Base-by-base conservation (phyloP, 306 rosid genomes). In the Acacia acuminata region DNA sequence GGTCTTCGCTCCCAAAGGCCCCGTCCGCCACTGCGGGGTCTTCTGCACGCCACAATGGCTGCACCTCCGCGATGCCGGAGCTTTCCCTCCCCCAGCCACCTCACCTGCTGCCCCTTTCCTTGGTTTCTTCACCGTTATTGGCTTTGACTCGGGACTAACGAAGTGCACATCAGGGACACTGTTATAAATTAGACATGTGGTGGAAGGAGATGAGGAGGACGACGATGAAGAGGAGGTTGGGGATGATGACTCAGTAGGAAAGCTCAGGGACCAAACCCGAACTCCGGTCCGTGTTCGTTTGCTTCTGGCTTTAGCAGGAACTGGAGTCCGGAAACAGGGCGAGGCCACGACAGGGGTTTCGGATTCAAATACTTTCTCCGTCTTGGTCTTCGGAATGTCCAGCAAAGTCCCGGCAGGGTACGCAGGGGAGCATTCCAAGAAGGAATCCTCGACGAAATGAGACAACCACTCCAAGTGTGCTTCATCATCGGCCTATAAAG, bases 401-500 rank as follows among this genome's bases (percentile, higher is more conserved):
- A 43, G 1, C 15, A 24, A 10, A 36, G 81, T 55, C 70, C 77
- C 86, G 14, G 83, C 42, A 8, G 89, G 89, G 36, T 72, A 90
- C 0, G 86, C 72, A 0, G 80, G 32, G 9, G 87, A 61, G 75
- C 53, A 79, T 50, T 85, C 88, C 64, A 82, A 53, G 84, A 89
- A 89, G 12, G 92, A 89, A 58, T 87, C 92, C 63, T 91, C 94
- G 0, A 91, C 92, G 15, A 91, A 91, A 86, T 89, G 91, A 79
- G 94, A 91, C 44, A 91, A 38, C 92, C 94, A 91, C 78, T 91
- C 94, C 19, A 89, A 84, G 88, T 84, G 69, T 14, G 85, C 92
- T 69, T 86, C 76, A 78, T 91, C 92, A 38, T 89, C 91, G 1
- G 68, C 84, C 92, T 91, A 79, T 48, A 85, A 86, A 80, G 82